Percentiles rank a stretch among this genome's conserved stretches.
Evolutionary conservation across 148 eudicot species (phyloP).

Genomic region (Diospyros lotus): DNA sequence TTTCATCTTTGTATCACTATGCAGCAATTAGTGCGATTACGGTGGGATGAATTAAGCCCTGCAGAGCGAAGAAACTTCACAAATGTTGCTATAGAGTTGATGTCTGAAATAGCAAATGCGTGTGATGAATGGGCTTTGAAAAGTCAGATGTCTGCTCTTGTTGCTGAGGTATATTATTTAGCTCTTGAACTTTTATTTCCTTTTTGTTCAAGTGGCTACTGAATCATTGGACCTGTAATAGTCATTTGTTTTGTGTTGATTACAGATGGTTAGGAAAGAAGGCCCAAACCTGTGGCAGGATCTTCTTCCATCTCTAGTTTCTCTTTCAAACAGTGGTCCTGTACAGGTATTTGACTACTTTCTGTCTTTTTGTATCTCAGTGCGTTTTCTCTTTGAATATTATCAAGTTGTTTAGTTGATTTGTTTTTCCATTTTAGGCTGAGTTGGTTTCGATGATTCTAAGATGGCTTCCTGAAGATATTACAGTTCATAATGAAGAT

Average conservation of each 20-base stretch:
- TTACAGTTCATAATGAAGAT: slow-evolving; percentile 96
- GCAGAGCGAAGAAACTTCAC: slow-evolving; percentile 69
- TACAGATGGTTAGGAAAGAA: slow-evolving; percentile 92
- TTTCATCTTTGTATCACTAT: slow-evolving; percentile 9
- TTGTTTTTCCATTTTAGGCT: slow-evolving; percentile 46
- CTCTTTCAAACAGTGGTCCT: slow-evolving; percentile 83
- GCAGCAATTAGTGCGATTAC: slow-evolving; percentile 90
- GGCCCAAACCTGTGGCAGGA: slow-evolving; percentile 80
- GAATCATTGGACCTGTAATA: slow-evolving; percentile 3
- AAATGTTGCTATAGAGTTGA: slow-evolving; percentile 62
- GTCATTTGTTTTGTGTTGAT: slow-evolving; percentile 12
- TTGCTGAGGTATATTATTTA: slow-evolving; percentile 67
- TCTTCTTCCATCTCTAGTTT: slow-evolving; percentile 68
- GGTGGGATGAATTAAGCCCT: slow-evolving; percentile 83
- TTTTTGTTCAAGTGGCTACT: slow-evolving; percentile 8
- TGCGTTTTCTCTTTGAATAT: not conserved
- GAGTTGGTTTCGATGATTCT: slow-evolving; percentile 93
- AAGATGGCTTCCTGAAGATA: slow-evolving; percentile 99
- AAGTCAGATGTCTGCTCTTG: slow-evolving; percentile 91
- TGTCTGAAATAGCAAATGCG: slow-evolving; percentile 72
- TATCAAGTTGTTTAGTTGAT: not conserved
- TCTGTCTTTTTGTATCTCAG: slow-evolving; percentile 4
- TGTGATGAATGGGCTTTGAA: slow-evolving; percentile 90
- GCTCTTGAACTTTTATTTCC: not conserved
- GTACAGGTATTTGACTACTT: slow-evolving; percentile 52